Evolutionary conservation across 2,329 filamentous ascomycete genomes (phyloP), one percentile per base, ranked within the genome.

Genomic region (Pseudopyrenochaeta lycopersici): DNA sequence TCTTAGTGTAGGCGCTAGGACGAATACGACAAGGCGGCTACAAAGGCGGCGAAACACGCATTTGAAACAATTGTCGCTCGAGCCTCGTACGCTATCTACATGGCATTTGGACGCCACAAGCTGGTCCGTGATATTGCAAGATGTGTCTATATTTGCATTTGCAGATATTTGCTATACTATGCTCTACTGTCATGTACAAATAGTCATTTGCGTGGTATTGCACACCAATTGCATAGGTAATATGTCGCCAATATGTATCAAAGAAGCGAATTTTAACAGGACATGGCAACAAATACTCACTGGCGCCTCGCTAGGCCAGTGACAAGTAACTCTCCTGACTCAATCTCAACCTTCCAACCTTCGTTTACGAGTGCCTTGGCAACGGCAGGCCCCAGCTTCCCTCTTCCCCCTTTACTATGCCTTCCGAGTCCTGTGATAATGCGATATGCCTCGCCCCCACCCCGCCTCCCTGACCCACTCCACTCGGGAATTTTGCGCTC

Each of bases 381-480:
- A n/a, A 98, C 92, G 14, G 90, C 90, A 51, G 89, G 89, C 4
- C 92, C 89, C 54, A 98, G 74, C 62, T 86, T 88, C 1, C 90
- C 91, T 49, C 85, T 88, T 1, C 92, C 92, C 46, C 89, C 87
- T 41, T 86, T 83, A 65, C 87, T 95, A 75, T 98, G 94, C 48
- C 83, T 83, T 1, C 94, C 94, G 12, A 88, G 72, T 0, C 94
- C 94, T 2, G 92, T 96, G 48, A 98, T 85, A 54, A 98, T 88
- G 33, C 84, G 86, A 66, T 90, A 92, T 0, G 86, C 82, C 6
- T 80, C 80, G 6, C 73, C 70, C 15, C 76, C 73, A 4, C 82
- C 79, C 17, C 64, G 78, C 44, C 78, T 54, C 47, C 77, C 67
- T 52, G 76, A 71, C 40, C 81, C 81, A 11, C 66, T 60, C 51